Evolutionary conservation across 164 flowering plant genomes (phyloP).

Genomic region (Tinospora cordifolia): DNA sequence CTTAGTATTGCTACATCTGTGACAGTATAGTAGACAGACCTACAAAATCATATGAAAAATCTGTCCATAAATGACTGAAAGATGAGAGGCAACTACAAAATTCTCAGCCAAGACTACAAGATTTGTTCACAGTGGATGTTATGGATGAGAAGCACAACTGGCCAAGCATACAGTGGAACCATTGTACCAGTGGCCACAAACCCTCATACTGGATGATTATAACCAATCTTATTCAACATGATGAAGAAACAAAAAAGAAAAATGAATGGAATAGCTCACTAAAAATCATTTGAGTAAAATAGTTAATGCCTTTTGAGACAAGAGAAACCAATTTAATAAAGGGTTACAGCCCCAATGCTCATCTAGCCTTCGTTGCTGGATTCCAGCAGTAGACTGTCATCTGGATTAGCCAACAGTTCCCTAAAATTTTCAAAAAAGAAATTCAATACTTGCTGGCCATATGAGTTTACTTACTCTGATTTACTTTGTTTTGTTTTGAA

Average conservation of each 20-base stretch:
- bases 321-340: background rate
- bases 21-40: slow-evolving; percentile 72
- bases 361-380: background rate
- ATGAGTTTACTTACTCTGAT: slow-evolving; percentile 66
- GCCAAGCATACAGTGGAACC: background rate
- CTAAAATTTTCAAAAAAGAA: slow-evolving; percentile 2
- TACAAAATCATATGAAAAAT: slow-evolving; percentile 27
- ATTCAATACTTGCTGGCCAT: background rate
- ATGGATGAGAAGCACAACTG: background rate
- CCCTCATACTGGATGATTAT: background rate
- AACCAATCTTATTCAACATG: background rate
- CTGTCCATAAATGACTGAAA: background rate
- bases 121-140: background rate
- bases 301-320: background rate
- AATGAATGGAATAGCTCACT: background rate
- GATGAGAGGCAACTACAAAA: background rate
- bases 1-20: slow-evolving; percentile 80
- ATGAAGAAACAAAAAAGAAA: background rate
- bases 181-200: background rate
- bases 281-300: background rate
- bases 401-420: background rate
- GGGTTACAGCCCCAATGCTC: background rate
- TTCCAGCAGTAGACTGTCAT: background rate
- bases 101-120: background rate
- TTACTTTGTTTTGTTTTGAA: slow-evolving; percentile 82